Evolutionary conservation across 768 basidiomycete genomes (phyloP), one percentile per base, ranked within the genome.

Genomic region (Rhodotorula diobovata): DNA sequence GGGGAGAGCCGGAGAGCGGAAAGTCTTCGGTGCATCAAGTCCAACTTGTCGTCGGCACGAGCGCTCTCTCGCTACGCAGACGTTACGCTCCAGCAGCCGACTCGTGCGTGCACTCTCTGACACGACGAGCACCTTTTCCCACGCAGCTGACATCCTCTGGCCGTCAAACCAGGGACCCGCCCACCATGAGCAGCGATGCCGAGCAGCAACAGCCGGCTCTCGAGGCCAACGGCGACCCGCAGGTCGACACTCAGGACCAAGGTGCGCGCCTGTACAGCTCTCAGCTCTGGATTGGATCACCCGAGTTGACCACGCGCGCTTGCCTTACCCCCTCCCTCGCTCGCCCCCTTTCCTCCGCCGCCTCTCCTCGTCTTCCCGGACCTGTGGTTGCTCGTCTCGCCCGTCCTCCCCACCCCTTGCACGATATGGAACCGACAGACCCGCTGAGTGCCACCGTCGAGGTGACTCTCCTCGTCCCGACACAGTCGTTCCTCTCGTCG

Each of bases 381-480:
- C n/a, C n/a, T n/a, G n/a, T n/a, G n/a, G n/a, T n/a, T n/a, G n/a
- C 54, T 58, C 39, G 39, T 15, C 41, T 43, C 41, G 8, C 5
- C 41, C 14, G 41, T 43, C 41, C 41, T 12, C 41, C 14, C 41
- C 41, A 12, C 8, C 18, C 41, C 41, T 43, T 7, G 8, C 59
- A 16, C 43, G 14, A 21, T 14, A 14, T 11, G 18, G n/a, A n/a
- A 3, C 2, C 12, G 20, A 9, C 51, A 53, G 51, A 53, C n/a
- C 10, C 14, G 18, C 23, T 39, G 30, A 35, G 34, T 28, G 56
- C 65, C 6, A 61, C 48, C 30, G 69, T 76, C 73, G 65, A 70
- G n/a, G 65, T 76, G 18, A 70, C 68, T 18, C 60, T 76, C 28
- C 56, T 76, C 39, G 66, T 76, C 34, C 76, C 76, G 9, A 14